Evolutionary conservation across 108 stramenopile genomes (phyloP).

Genomic region (Discostella pseudostelligera): DNA sequence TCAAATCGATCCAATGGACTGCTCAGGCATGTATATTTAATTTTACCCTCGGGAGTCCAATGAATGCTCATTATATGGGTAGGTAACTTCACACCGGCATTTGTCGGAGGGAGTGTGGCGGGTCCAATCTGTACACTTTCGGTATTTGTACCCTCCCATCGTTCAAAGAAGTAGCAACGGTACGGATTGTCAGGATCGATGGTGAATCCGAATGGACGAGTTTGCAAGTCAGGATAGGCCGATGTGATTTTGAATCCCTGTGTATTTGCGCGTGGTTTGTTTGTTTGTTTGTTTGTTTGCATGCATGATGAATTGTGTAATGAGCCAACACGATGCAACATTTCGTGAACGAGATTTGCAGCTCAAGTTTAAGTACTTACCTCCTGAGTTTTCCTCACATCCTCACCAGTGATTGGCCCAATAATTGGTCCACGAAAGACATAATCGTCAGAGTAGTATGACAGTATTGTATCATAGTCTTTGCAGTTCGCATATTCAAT

Average conservation of each 20-base stretch:
- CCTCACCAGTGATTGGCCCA: slow-evolving; percentile 42
- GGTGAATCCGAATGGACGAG: slow-evolving; percentile 42
- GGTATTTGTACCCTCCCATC: slow-evolving; percentile 46
- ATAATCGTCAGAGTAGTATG: slow-evolving; percentile 31
- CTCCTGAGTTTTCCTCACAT: slow-evolving; percentile 26
- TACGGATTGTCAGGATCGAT: slow-evolving; percentile 59
- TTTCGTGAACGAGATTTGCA: too few relatives aligned
- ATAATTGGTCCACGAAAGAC: slow-evolving; percentile 52
- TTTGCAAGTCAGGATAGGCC: slow-evolving; percentile 45
- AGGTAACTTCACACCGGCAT: slow-evolving; percentile 26
- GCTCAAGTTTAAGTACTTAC: slow-evolving; percentile 2
- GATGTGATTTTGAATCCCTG: slow-evolving; percentile 33
- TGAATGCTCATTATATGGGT: slow-evolving; percentile 27
- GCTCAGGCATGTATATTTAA: slow-evolving; percentile 33
- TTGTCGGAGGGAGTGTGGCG: slow-evolving; percentile 18
- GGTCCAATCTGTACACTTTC: slow-evolving; percentile 25
- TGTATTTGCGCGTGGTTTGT: too few relatives aligned
- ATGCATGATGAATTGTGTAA: neutral
- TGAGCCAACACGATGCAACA: too few relatives aligned
- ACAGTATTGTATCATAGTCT: slow-evolving; percentile 6
- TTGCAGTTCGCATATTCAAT: slow-evolving; percentile 30
- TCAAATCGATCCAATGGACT: slow-evolving; percentile 47
- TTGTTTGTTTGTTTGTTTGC: neutral
- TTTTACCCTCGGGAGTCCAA: slow-evolving; percentile 48
- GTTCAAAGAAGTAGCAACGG: slow-evolving; percentile 48